phyloP scores from a whole-genome alignment of 139 green algal species.

The Zygnema circumcarinatum region DNA sequence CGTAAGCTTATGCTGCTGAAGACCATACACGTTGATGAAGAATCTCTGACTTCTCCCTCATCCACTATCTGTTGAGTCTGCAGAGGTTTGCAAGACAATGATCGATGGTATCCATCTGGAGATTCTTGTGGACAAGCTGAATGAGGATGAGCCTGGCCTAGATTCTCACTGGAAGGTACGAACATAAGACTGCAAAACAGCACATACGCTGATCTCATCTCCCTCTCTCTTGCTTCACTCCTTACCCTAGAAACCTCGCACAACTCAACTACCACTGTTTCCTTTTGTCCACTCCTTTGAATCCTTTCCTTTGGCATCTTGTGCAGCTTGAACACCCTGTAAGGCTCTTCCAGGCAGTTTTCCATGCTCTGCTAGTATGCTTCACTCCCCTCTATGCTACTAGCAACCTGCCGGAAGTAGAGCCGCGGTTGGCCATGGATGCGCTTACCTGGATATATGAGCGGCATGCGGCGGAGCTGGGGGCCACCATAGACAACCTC shows the following conservation, averaged over 20 bases:
- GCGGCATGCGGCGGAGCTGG: slow-evolving; percentile 23
- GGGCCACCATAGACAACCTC: background rate
- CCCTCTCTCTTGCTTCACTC: too few species aligned
- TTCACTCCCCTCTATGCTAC: slow-evolving; percentile 54
- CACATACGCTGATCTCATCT: background rate
- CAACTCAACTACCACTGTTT: too few species aligned
- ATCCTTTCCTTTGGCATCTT: too few species aligned
- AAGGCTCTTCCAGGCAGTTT: slow-evolving; percentile 32
- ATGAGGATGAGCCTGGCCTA: background rate
- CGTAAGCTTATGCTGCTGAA: too few species aligned
- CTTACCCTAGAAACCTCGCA: too few species aligned
- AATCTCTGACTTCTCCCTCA: too few species aligned
- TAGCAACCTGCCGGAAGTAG: slow-evolving; percentile 31
- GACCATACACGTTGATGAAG: too few species aligned
- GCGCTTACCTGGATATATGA: slow-evolving; percentile 55
- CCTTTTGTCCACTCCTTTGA: too few species aligned
- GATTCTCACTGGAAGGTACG: background rate
- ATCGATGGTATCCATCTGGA: slow-evolving; percentile 40
- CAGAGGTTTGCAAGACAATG: slow-evolving; percentile 36
- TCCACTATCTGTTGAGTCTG: too few species aligned
- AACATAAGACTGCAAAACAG: background rate
- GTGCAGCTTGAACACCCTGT: slow-evolving; percentile 41
- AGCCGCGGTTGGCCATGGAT: slow-evolving; percentile 41
- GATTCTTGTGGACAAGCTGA: slow-evolving; percentile 12
- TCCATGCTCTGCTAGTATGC: slow-evolving; percentile 43